Conservation (phyloP, 2,329 filamentous ascomycete genomes). For the Cylindrodendrum hubeiense region DNA sequence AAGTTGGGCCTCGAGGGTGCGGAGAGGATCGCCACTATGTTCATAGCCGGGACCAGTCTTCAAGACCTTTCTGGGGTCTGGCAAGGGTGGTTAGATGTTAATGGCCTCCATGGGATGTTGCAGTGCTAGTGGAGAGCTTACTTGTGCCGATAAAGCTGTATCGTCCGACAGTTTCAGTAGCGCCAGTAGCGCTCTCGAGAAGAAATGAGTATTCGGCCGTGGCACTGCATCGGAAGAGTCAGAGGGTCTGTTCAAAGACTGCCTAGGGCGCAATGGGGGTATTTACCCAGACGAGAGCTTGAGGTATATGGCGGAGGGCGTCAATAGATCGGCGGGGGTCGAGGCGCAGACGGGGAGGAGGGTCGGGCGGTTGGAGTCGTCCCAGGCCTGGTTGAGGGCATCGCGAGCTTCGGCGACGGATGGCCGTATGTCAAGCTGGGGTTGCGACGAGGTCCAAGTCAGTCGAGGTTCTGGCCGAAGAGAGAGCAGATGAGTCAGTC, state of each 20-base stretch:
- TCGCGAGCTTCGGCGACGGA: constrained; percentile 44
- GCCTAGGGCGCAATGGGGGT: neutral
- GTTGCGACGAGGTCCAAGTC: neutral
- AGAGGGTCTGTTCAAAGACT: constrained; percentile 17
- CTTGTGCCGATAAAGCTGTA: constrained; percentile 93
- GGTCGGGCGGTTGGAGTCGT: constrained; percentile 63
- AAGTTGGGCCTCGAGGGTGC: constrained; percentile 84
- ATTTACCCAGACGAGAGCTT: constrained; percentile 69
- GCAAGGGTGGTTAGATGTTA: constrained; percentile 24
- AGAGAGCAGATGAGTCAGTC: neutral
- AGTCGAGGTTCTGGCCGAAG: neutral
- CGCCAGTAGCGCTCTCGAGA: constrained; percentile 88
- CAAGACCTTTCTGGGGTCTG: constrained; percentile 80
- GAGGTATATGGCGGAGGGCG: constrained; percentile 93
- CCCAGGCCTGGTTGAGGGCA: constrained; percentile 42
- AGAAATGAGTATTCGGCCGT: constrained; percentile 87
- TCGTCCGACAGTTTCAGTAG: constrained; percentile 88
- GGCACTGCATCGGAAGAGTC: constrained; percentile 42
- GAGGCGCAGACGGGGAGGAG: constrained; percentile 86
- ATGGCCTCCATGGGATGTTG: neutral
- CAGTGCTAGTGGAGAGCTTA: constrained; percentile 25
- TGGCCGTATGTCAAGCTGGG: constrained; percentile 44
- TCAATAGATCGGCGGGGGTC: constrained; percentile 92
- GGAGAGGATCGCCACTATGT: constrained; percentile 85
- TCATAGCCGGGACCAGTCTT: constrained; percentile 91